Percentiles rank a stretch among this genome's conserved stretches.
phyloP scores from a whole-genome alignment of 345 rosid genomes.

The Laguncularia racemosa region DNA sequence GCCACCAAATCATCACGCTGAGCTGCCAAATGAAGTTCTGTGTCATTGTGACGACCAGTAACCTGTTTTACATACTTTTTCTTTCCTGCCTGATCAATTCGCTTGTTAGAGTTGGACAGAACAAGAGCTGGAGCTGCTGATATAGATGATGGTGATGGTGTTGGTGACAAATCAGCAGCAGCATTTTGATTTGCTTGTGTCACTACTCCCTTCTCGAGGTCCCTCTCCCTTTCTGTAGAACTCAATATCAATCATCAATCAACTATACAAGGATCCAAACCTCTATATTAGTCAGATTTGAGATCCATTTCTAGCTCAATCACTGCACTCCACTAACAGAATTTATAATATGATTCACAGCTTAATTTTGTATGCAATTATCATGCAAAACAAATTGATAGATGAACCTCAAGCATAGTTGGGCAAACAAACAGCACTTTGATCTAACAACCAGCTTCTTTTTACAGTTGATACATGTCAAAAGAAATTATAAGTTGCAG shows the following conservation, averaged over 20 bases:
- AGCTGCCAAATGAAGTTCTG: conserved; percentile 19
- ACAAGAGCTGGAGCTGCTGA: conserved; percentile 54
- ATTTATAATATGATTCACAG: too few species aligned
- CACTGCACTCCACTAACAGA: too few species aligned
- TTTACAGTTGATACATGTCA: too few species aligned
- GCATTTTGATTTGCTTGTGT: conserved; percentile 29
- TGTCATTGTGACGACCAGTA: conserved; percentile 17
- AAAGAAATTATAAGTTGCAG: too few species aligned
- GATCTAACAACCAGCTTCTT: too few species aligned
- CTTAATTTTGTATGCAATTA: too few species aligned
- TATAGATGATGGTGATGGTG: conserved; percentile 71
- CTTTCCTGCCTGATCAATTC: conserved; percentile 17
- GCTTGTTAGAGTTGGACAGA: conserved; percentile 11
- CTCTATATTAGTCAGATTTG: too few species aligned
- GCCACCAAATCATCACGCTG: conserved; percentile 12
- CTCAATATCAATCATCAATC: not conserved
- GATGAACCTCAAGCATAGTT: too few species aligned
- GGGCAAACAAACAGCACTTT: too few species aligned
- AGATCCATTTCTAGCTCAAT: too few species aligned
- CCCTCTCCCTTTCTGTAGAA: conserved; percentile 44
- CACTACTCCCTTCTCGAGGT: conserved; percentile 57
- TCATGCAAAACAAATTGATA: too few species aligned
- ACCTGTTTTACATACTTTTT: conserved; percentile 19
- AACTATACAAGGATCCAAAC: not conserved
- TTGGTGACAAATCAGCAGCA: conserved; percentile 44